Evolutionary conservation across 2,329 filamentous ascomycete species (phyloP), one percentile per base, ranked within the genome.

Genomic region (Graphiopsis chlorocephala): DNA sequence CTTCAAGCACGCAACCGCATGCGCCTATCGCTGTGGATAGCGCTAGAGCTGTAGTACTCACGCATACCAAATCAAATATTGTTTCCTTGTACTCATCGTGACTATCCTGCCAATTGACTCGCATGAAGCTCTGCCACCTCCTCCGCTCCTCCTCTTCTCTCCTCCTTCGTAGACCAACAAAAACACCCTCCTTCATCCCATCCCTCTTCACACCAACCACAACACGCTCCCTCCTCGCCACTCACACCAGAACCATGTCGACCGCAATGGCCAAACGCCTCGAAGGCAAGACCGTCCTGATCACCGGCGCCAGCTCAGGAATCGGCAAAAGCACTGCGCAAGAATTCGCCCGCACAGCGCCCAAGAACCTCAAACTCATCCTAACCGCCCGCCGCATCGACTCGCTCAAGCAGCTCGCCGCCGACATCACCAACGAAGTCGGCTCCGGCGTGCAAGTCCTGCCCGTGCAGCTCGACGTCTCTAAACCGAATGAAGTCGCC

Each of bases 221-320:
- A 14, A 52, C 52, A 56, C 20, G 29, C 31, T 20, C 20, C 10
- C 12, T 45, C 33, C 12, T 29, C 60, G 25, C 47, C 60, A 63
- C 57, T 25, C 55, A 50, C 26, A n/a, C n/a, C n/a, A 71, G 83
- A 72, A 85, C 78, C 64, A 90, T 89, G 86, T 79, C 84, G 26
- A 86, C 91, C 45, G 87, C 90, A 74, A 88, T 90, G 80, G 85
- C 85, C 68, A 90, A 92, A 78, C 93, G 94, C 81, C 91, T 99
- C 66, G 85, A 90, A 73, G 93, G 93, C 85, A 98, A 98, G 82
- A 98, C 93, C 4, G 83, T 98, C 65, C 79, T 98, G 64, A 86
- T 99, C 68, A 98, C 95, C 5, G 95, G 95, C 64, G 95, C 95
- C 33, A 95, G 90, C 4, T 96, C 92, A 23, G 95, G 95, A 67